Conservation (phyloP, 345 rosid genomes). For the Mallotus nudiflorus region DNA sequence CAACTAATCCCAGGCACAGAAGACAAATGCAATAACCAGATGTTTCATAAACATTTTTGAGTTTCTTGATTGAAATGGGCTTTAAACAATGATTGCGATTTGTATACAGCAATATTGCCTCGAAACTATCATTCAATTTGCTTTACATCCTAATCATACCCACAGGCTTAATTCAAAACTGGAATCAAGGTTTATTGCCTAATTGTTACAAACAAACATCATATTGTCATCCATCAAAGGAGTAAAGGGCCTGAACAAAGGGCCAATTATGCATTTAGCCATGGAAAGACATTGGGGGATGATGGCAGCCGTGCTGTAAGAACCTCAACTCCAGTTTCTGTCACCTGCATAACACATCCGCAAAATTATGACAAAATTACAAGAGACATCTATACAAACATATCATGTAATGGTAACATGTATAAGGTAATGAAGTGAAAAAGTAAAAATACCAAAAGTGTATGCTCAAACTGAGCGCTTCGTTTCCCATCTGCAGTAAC, state of each 20-base stretch:
- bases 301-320: conserved; percentile 83
- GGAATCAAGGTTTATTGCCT: not conserved
- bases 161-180: conserved; percentile 7
- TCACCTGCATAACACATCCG: conserved; percentile 52
- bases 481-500: conserved; percentile 91
- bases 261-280: conserved; percentile 47
- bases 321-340: conserved; percentile 89
- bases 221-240: not conserved
- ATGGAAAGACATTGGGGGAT: conserved; percentile 72
- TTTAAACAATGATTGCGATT: not conserved
- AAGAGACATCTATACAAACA: not conserved
- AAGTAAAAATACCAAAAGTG: conserved; percentile 62
- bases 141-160: not conserved
- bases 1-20: too few relatives aligned
- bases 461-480: conserved; percentile 99
- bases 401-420: not conserved
- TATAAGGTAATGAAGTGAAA: not conserved
- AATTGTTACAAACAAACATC: conserved; percentile 14
- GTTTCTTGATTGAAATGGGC: not conserved
- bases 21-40: too few relatives aligned
- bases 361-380: not conserved
- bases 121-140: not conserved
- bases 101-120: not conserved
- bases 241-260: not conserved
- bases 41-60: not conserved